Evolutionary conservation across 805 yeast genomes (phyloP), one percentile per base, ranked within the genome.

Genomic region (Saccharomycopsis babjevae): DNA sequence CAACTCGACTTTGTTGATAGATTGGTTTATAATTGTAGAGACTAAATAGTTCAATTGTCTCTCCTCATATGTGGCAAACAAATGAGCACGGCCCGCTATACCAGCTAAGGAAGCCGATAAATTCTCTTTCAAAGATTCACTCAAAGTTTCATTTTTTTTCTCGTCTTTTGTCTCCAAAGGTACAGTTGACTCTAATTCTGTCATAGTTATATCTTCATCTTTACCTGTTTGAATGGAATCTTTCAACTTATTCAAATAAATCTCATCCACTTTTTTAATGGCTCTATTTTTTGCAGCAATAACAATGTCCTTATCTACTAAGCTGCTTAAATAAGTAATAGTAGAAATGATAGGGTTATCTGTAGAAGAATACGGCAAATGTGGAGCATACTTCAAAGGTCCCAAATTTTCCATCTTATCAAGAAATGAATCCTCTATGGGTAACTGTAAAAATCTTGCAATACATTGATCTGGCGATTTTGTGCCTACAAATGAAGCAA

Each of bases 291-390:
- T 59, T 8, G 67, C 57, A 43, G 70, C 75, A 1, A 69, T 72
- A 34, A 65, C 54, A 25, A 88, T 88, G 50, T 86, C 86, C 13
- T 93, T 87, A 68, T 93, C 97, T 18, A 91, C 96, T 57, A 92
- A 74, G 43, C 89, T 85, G 0, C 92, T 84, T 73, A 94, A 76
- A 72, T 92, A 94, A 15, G 97, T 86, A 64, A 94, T 80, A n/a
- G 96, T 93, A 42, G 96, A 86, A 76, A 94, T 79, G 3, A 94
- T 91, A 1, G 99, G 99, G 72, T 94, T 94, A 67, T 94, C 98
- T 34, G 86, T 83, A 54, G 89, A 82, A 42, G 89, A 83, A 57
- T 89, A 86, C 15, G 98, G 97, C 57, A 93, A 78, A 70, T 89
- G 87, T 2, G 96, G 86, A 4, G 93, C 85, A 71, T 81, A 90